A percentile compares a stretch with the other conserved stretches of the same genome.
Evolutionary conservation across 768 basidiomycete genomes (phyloP).

Genomic region (Boletus edulis): DNA sequence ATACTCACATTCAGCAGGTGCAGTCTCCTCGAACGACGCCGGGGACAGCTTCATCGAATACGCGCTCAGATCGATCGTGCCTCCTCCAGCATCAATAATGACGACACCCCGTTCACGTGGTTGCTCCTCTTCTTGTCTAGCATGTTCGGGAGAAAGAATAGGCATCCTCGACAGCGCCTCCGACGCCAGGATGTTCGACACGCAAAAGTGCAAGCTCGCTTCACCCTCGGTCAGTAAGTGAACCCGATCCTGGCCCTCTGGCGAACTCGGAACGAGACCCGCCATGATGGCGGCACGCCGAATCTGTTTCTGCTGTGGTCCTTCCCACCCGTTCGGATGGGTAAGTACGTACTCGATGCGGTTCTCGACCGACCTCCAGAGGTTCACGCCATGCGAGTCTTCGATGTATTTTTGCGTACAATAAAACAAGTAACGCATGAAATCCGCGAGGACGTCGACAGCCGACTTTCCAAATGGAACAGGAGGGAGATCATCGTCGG

Average conservation of each 20-base stretch:
- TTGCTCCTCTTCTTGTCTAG: conserved; percentile 17
- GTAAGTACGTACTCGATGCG: conserved; percentile 51
- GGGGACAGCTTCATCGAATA: conserved; percentile 40
- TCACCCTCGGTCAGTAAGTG: conserved; percentile 65
- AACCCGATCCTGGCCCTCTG: conserved; percentile 40
- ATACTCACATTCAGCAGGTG: conserved; percentile 34
- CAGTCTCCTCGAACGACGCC: conserved; percentile 38
- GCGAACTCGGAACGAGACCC: conserved; percentile 44
- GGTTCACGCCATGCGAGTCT: conserved; percentile 43
- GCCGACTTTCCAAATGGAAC: conserved; percentile 42
- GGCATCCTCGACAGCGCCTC: conserved; percentile 25
- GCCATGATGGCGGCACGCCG: conserved; percentile 51
- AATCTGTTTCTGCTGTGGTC: conserved; percentile 55
- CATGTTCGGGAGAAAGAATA: conserved; percentile 16
- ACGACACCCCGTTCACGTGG: conserved; percentile 36
- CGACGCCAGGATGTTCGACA: conserved; percentile 43
- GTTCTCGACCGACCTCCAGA: conserved; percentile 46
- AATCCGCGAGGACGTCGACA: conserved; percentile 46
- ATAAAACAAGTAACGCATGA: conserved; percentile 42
- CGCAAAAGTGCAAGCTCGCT: conserved; percentile 58
- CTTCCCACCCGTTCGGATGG: conserved; percentile 69
- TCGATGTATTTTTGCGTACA: conserved; percentile 47
- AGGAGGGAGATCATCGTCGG: conserved; percentile 36
- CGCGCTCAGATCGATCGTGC: conserved; percentile 42
- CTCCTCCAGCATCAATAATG: conserved; percentile 52